Conservation (phyloP, 2,329 filamentous ascomycete species). For the Emydomyces testavorans region DNA sequence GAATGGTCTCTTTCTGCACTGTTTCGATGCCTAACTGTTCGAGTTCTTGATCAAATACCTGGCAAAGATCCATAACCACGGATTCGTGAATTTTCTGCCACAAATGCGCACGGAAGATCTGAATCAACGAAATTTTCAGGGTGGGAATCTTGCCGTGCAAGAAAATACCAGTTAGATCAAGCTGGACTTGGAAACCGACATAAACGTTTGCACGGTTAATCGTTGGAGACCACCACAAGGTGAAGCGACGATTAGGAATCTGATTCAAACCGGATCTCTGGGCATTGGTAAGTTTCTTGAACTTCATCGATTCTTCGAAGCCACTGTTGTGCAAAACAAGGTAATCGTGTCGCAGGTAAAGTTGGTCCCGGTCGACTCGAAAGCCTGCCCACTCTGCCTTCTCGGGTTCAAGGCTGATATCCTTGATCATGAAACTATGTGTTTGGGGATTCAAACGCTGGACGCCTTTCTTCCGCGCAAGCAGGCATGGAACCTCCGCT, state of each 20-base stretch:
- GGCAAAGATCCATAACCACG: conserved; percentile 96
- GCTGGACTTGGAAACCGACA: conserved; percentile 96
- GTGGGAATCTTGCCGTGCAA: conserved; percentile 98
- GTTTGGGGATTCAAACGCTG: conserved; percentile 19
- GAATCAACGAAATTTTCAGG: conserved; percentile 92
- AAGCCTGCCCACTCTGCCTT: conserved; percentile 42
- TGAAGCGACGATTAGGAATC: conserved; percentile 97
- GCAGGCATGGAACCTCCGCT: conserved; percentile 18
- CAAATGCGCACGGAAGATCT: conserved; percentile 98
- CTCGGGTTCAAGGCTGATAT: conserved; percentile 36
- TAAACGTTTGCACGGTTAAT: conserved; percentile 96
- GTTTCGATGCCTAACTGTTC: conserved; percentile 94
- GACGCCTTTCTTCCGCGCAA: conserved; percentile 15
- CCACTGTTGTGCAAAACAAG: conserved; percentile 41
- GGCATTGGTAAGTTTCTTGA: conserved; percentile 97
- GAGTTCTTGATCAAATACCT: conserved; percentile 94
- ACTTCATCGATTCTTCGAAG: conserved; percentile 67
- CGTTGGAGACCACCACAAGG: conserved; percentile 90
- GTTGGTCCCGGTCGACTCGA: conserved; percentile 41
- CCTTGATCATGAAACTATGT: conserved; percentile 32
- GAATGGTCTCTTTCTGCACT: conserved; percentile 97
- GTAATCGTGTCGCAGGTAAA: conserved; percentile 42
- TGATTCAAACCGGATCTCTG: conserved; percentile 95
- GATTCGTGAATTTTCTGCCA: conserved; percentile 99
- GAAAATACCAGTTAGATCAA: conserved; percentile 97